Percentiles rank a stretch among this genome's conserved stretches.
phyloP scores from a whole-genome alignment of 148 eudicot genomes.

The Persicaria tinctoria region DNA sequence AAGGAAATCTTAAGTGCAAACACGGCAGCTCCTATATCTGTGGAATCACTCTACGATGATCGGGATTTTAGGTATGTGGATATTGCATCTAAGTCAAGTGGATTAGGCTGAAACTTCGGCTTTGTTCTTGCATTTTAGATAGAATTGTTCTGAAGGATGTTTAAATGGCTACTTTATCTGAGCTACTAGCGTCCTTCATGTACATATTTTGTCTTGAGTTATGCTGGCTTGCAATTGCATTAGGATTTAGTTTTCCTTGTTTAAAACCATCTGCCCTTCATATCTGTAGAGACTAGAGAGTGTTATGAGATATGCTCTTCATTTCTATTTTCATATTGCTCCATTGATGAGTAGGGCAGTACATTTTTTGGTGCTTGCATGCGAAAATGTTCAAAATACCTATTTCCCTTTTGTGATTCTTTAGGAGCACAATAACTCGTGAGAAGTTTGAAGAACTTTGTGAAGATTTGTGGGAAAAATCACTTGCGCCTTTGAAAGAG shows the following conservation, averaged over 20 bases:
- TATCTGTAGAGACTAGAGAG: too few relatives aligned
- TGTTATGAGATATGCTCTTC: background rate
- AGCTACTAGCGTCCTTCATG: background rate
- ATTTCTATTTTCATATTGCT: background rate
- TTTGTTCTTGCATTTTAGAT: background rate
- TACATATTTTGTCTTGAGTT: background rate
- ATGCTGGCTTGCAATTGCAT: background rate
- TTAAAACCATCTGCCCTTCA: too few relatives aligned
- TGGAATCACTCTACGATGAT: slow-evolving; percentile 89
- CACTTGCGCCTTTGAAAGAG: slow-evolving; percentile 68
- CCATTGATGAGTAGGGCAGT: background rate
- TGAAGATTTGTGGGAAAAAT: slow-evolving; percentile 78
- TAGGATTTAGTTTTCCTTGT: too few relatives aligned
- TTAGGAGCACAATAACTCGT: slow-evolving; percentile 90
- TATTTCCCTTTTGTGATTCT: background rate
- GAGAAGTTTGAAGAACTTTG: slow-evolving; percentile 94
- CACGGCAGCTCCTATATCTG: slow-evolving; percentile 84
- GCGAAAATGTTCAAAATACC: background rate
- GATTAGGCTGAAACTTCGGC: too few relatives aligned
- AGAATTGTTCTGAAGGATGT: background rate
- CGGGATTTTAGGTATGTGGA: slow-evolving; percentile 73
- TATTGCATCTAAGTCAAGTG: background rate
- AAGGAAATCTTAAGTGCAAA: slow-evolving; percentile 96
- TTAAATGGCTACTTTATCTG: background rate
- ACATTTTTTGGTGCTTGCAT: background rate